A percentile compares a stretch with the other conserved stretches of the same genome.
Conservation (phyloP, 2,329 filamentous ascomycete genomes). For the Cytospora paraplurivora region DNA sequence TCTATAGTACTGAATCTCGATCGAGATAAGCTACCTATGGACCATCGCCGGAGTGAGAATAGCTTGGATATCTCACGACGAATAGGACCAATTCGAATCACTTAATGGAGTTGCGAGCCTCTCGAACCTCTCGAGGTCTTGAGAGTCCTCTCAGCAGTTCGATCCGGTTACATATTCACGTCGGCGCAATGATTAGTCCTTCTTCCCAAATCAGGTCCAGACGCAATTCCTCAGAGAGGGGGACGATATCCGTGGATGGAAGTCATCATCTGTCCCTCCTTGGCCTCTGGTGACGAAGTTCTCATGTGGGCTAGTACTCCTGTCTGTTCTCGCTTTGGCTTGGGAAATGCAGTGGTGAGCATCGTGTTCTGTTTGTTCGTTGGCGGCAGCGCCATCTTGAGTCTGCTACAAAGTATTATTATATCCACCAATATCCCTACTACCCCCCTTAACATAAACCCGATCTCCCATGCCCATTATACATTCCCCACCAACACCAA, state of each 20-base stretch:
- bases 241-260: too few species aligned
- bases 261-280: background rate
- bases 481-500: slow-evolving; percentile 5
- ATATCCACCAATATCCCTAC: slow-evolving; percentile 13
- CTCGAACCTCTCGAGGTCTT: background rate
- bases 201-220: too few species aligned
- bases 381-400: background rate
- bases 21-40: background rate
- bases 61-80: background rate
- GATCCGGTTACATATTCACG: too few species aligned
- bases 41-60: background rate
- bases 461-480: slow-evolving; percentile 20
- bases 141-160: too few species aligned
- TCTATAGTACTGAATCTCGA: background rate
- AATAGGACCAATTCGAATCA: background rate
- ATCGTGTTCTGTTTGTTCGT: background rate
- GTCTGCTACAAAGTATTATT: slow-evolving; percentile 11
- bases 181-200: too few species aligned
- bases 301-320: background rate
- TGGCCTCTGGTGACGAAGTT: background rate
- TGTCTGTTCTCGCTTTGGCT: background rate
- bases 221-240: too few species aligned
- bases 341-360: background rate
- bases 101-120: background rate
- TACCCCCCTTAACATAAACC: slow-evolving; percentile 3